Conservation (phyloP, 2,329 filamentous ascomycete species). For the Huntiella decipiens region DNA sequence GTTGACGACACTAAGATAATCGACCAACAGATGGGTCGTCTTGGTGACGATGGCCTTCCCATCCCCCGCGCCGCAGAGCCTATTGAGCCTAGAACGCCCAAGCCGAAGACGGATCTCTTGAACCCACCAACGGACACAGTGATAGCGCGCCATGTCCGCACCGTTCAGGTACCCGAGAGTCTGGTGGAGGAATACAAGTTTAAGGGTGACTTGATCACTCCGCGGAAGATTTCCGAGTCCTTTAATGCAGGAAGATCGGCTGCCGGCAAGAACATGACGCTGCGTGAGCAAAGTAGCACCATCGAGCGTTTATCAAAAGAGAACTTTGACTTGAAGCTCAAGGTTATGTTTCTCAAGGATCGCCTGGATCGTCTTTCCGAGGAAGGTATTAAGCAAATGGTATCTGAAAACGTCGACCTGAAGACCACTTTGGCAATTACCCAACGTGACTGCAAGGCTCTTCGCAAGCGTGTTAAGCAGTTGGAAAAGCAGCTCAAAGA, state of each 20-base stretch:
- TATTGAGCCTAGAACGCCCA: conserved; percentile 49
- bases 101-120: conserved; percentile 33
- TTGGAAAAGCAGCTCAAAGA: conserved; percentile 62
- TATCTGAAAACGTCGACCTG: conserved; percentile 88
- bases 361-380: conserved; percentile 84
- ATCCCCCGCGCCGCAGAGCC: conserved; percentile 17
- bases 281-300: conserved; percentile 94
- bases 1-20: conserved; percentile 28
- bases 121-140: conserved; percentile 65
- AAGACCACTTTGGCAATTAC: conserved; percentile 77
- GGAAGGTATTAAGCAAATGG: conserved; percentile 94
- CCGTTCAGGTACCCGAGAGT: conserved; percentile 79
- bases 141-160: conserved; percentile 70
- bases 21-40: conserved; percentile 27
- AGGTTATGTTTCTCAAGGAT: conserved; percentile 92
- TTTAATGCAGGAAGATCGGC: conserved; percentile 28
- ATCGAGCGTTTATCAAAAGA: conserved; percentile 94
- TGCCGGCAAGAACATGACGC: conserved; percentile 53
- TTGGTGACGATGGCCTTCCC: conserved; percentile 27
- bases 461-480: conserved; percentile 67
- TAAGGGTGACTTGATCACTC: conserved; percentile 46
- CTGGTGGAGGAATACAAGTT: conserved; percentile 71
- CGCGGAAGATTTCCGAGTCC: conserved; percentile 31
- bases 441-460: conserved; percentile 73
- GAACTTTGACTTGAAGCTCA: conserved; percentile 93